A percentile compares a stretch with the other conserved stretches of the same genome.
These are phyloP conservation scores for Tothia fuscella DNA, from an alignment of 2,329 filamentous ascomycete species.

Conservation along the genomic window DNA sequence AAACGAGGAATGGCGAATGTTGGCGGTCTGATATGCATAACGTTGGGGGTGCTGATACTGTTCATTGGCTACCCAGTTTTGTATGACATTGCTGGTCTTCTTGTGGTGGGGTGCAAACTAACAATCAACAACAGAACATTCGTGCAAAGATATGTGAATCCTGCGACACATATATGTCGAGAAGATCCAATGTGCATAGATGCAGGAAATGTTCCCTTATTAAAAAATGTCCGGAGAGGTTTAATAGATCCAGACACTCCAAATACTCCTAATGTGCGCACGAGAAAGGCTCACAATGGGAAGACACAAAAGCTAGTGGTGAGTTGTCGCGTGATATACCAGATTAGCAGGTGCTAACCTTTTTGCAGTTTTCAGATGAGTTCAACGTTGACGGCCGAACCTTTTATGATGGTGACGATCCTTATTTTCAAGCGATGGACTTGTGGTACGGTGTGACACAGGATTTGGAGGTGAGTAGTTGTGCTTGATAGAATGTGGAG, in stretches of 20 bases:
- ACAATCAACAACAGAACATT: conserved; percentile 27
- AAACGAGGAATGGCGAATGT: conserved; percentile 52
- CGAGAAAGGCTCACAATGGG: conserved; percentile 45
- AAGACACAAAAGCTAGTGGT: conserved; percentile 52
- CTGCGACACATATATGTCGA: conserved; percentile 19
- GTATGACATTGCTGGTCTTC: conserved; percentile 35
- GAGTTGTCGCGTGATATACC: conserved; percentile 15
- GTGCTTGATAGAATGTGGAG: background rate
- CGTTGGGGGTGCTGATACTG: conserved; percentile 47
- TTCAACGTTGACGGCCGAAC: conserved; percentile 56
- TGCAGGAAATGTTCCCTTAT: conserved; percentile 36
- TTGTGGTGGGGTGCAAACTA: conserved; percentile 44
- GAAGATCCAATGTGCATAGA: conserved; percentile 38
- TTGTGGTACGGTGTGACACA: conserved; percentile 61
- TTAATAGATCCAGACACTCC: conserved; percentile 61
- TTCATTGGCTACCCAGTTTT: conserved; percentile 60
- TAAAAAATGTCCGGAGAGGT: conserved; percentile 48
- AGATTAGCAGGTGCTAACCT: conserved; percentile 8
- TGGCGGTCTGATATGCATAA: conserved; percentile 48
- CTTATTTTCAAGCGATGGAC: conserved; percentile 56
- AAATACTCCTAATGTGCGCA: conserved; percentile 38
- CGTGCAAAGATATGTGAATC: conserved; percentile 6
- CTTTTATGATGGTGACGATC: conserved; percentile 60
- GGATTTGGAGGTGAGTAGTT: conserved; percentile 47
- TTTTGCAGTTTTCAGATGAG: conserved; percentile 53